Evolutionary conservation across 352 stramenopile species (phyloP).

Genomic region (Globisporangium spinosum): DNA sequence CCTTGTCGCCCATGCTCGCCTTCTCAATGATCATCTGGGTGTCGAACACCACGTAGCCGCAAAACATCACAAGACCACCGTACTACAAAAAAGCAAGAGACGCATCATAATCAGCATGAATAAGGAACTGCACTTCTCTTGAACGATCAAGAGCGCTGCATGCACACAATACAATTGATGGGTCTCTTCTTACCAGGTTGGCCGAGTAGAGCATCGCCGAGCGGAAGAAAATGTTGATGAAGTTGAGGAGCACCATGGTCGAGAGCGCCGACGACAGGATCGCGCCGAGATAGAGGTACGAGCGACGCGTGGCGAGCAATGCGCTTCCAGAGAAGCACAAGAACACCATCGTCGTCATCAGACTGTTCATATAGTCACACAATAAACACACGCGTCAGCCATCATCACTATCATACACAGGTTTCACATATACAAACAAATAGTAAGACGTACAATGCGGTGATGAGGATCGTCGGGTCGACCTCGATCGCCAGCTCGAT

Average conservation of each 20-base stretch:
- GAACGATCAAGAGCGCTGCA: not conserved
- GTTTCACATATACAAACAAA: not conserved
- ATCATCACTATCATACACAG: not conserved
- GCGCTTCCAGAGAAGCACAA: conserved; percentile 82
- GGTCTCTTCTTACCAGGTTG: conserved; percentile 40
- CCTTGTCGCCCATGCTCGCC: conserved; percentile 71
- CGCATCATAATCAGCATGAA: not conserved
- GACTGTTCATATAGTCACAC: conserved; percentile 20
- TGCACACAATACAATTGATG: not conserved
- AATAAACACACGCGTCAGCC: conserved; percentile 4
- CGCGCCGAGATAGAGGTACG: conserved; percentile 81
- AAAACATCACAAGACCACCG: conserved; percentile 84
- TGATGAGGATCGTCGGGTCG: conserved; percentile 75
- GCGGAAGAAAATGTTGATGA: conserved; percentile 66
- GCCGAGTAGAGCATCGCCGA: conserved; percentile 51
- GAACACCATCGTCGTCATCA: conserved; percentile 82
- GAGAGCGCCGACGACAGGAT: conserved; percentile 68
- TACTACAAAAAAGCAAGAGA: conserved; percentile 36
- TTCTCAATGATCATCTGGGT: conserved; percentile 92
- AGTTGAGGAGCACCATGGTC: conserved; percentile 39
- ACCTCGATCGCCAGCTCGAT: conserved; percentile 71
- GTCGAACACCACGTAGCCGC: conserved; percentile 88
- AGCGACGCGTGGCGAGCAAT: conserved; percentile 69
- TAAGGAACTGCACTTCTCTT: conserved; percentile 1
- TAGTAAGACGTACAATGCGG: conserved; percentile 47